Conservation (phyloP, 306 rosid genomes). For the Glycine tomentella region DNA sequence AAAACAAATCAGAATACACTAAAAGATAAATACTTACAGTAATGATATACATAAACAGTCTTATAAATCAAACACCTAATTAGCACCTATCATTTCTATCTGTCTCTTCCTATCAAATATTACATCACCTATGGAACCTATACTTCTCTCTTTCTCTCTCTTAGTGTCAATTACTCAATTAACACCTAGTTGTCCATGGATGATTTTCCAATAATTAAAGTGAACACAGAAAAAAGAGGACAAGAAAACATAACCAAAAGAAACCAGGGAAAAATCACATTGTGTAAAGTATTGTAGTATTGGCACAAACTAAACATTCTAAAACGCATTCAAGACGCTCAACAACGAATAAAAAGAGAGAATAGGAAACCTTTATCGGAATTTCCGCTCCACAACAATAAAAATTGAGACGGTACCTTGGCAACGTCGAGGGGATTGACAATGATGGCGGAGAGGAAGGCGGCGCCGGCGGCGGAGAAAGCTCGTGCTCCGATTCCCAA, state of each 20-base stretch:
- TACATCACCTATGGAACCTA: background rate
- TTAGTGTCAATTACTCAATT: no score
- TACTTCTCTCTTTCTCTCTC: background rate
- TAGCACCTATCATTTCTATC: background rate
- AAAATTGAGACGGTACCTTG: constrained; percentile 57
- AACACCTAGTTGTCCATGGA: background rate
- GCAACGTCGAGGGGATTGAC: constrained; percentile 96
- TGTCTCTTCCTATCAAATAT: no score
- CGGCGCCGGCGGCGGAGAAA: constrained; percentile 95
- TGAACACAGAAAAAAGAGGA: background rate
- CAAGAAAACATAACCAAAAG: constrained; percentile 4
- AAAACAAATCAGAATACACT: constrained; percentile 28
- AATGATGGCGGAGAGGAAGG: constrained; percentile 86
- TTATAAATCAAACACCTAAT: background rate
- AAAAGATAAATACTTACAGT: background rate
- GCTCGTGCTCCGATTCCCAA: constrained; percentile 80
- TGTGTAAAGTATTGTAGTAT: background rate
- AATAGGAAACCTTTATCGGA: background rate
- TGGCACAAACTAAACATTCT: background rate
- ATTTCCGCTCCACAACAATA: background rate
- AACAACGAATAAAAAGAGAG: background rate
- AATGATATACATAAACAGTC: background rate
- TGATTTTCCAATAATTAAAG: background rate
- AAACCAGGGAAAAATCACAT: background rate
- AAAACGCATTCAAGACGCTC: background rate